Percentiles rank a stretch among this genome's conserved stretches.
Evolutionary conservation across 2,329 filamentous ascomycete genomes (phyloP).

Genomic region (Ophiostoma piceae): DNA sequence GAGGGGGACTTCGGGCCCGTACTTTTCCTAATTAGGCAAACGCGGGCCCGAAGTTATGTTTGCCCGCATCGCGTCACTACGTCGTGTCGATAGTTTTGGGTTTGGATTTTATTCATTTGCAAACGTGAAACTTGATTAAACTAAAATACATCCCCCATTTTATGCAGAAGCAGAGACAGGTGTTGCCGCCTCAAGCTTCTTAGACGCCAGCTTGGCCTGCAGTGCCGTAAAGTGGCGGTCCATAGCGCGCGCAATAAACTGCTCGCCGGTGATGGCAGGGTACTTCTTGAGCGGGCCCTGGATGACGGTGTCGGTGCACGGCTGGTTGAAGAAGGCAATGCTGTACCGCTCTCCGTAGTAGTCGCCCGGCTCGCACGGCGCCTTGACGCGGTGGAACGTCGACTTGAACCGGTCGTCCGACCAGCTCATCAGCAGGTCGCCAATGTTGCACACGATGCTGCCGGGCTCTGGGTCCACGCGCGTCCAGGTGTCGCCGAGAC

Average conservation of each 20-base stretch:
- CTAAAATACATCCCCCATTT: background rate
- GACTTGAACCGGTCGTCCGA: slow-evolving; percentile 63
- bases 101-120: too few relatives aligned
- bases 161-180: slow-evolving; percentile 16
- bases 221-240: slow-evolving; percentile 29
- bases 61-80: background rate
- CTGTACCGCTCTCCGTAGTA: slow-evolving; percentile 58
- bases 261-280: slow-evolving; percentile 52
- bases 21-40: background rate
- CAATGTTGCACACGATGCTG: slow-evolving; percentile 60
- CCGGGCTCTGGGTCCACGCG: slow-evolving; percentile 51
- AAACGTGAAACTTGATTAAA: too few relatives aligned
- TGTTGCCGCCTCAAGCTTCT: slow-evolving; percentile 15
- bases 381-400: slow-evolving; percentile 60
- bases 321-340: slow-evolving; percentile 58
- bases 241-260: slow-evolving; percentile 46
- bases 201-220: slow-evolving; percentile 24
- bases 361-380: slow-evolving; percentile 48
- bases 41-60: slow-evolving; percentile 1
- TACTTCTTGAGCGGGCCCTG: slow-evolving; percentile 60
- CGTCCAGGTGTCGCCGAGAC: slow-evolving; percentile 57
- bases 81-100: background rate
- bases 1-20: background rate
- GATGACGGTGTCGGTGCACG: slow-evolving; percentile 52
- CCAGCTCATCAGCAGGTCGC: slow-evolving; percentile 62